phyloP scores from a whole-genome alignment of 1,284 basidiomycete species.

The Lentinula novae-zelandiae region DNA sequence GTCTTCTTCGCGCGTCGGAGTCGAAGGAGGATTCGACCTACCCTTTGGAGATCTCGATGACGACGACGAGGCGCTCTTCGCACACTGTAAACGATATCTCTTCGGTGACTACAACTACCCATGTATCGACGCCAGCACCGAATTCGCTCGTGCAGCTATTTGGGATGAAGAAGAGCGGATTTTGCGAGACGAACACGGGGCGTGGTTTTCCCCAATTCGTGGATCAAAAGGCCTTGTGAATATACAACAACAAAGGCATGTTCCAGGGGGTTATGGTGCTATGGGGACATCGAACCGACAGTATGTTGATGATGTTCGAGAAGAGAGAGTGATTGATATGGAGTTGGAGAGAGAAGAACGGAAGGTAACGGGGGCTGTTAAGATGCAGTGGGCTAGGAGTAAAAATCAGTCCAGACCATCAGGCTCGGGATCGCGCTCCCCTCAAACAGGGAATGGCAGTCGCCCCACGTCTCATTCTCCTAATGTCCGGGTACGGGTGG shows the following conservation, averaged over 20 bases:
- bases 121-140: slow-evolving; percentile 80
- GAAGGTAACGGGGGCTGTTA: slow-evolving; percentile 30
- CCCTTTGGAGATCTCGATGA: slow-evolving; percentile 62
- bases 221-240: slow-evolving; percentile 41
- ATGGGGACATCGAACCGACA: slow-evolving; percentile 29
- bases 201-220: slow-evolving; percentile 60
- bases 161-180: slow-evolving; percentile 75
- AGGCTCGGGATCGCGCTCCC: slow-evolving; percentile 8
- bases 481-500: slow-evolving; percentile 8
- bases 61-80: slow-evolving; percentile 69
- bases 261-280: slow-evolving; percentile 58
- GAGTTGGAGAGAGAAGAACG: slow-evolving; percentile 7
- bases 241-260: slow-evolving; percentile 33
- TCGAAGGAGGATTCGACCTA: slow-evolving; percentile 59
- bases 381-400: slow-evolving; percentile 40
- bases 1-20: slow-evolving; percentile 25
- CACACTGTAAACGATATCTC: slow-evolving; percentile 66
- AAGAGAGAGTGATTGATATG: slow-evolving; percentile 15
- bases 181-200: slow-evolving; percentile 62
- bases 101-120: slow-evolving; percentile 95
- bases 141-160: slow-evolving; percentile 59
- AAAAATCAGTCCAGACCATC: slow-evolving; percentile 10
- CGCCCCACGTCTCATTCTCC: slow-evolving; percentile 21
- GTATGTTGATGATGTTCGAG: not conserved
- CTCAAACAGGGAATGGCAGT: not conserved